Evolutionary conservation across 345 rosid genomes (phyloP).

Genomic region (Acer campestre): DNA sequence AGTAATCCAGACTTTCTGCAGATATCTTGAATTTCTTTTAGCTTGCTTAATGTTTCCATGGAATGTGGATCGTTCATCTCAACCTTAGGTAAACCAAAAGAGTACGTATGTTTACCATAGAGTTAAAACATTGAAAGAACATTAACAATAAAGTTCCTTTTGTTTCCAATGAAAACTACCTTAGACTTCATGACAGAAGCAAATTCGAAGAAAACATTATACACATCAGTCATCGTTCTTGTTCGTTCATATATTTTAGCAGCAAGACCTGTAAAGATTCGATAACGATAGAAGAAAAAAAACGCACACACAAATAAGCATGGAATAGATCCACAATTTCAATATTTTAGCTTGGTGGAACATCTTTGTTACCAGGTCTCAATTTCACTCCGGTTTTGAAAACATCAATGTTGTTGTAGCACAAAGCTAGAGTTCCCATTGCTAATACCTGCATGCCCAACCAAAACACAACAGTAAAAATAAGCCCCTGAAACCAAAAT

Average conservation of each 20-base stretch:
- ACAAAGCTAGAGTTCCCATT: slow-evolving; percentile 89
- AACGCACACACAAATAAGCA: too few relatives aligned
- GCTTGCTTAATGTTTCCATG: slow-evolving; percentile 51
- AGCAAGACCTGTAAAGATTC: slow-evolving; percentile 68
- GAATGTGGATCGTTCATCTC: slow-evolving; percentile 76
- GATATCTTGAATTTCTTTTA: slow-evolving; percentile 60
- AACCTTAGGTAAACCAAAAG: slow-evolving; percentile 38
- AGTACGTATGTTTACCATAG: not conserved
- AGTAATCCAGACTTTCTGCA: slow-evolving; percentile 66
- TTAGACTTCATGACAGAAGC: slow-evolving; percentile 68
- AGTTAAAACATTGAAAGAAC: too few relatives aligned
- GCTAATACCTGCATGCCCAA: slow-evolving; percentile 66
- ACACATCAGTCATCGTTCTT: slow-evolving; percentile 81
- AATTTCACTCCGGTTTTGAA: slow-evolving; percentile 91
- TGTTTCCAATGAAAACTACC: slow-evolving; percentile 31
- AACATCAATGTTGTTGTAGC: slow-evolving; percentile 89
- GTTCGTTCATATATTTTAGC: slow-evolving; percentile 83
- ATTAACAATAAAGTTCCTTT: too few relatives aligned
- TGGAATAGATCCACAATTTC: too few relatives aligned
- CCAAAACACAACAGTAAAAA: too few relatives aligned
- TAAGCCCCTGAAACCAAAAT: too few relatives aligned
- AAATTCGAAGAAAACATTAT: slow-evolving; percentile 83
- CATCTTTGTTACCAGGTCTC: slow-evolving; percentile 79
- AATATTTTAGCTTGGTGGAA: too few relatives aligned
- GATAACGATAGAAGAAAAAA: too few relatives aligned